Evolutionary conservation across 345 rosid genomes (phyloP).

Genomic region (Orychophragmus violaceus): DNA sequence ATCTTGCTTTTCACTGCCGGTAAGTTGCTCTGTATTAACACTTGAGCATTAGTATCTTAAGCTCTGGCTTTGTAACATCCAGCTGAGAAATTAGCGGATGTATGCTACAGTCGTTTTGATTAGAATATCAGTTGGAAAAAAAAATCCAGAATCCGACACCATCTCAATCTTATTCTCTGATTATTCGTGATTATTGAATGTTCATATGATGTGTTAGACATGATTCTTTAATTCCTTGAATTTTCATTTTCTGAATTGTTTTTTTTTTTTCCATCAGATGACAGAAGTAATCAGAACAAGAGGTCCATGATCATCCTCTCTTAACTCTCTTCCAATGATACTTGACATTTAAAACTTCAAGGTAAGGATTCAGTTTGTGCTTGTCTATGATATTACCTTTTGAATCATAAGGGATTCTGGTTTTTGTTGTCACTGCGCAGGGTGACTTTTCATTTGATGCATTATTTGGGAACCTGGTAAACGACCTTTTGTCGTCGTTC

Average conservation of each 20-base stretch:
- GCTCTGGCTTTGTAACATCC: conserved; percentile 1
- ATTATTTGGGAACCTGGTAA: too few relatives aligned
- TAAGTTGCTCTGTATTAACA: not conserved
- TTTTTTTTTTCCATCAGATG: conserved; percentile 47
- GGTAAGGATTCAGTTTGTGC: conserved; percentile 38
- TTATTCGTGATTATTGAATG: not conserved
- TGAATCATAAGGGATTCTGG: not conserved
- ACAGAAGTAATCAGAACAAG: conserved; percentile 44
- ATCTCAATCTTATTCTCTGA: not conserved
- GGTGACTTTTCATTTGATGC: too few relatives aligned
- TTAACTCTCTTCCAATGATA: conserved; percentile 59
- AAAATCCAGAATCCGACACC: not conserved
- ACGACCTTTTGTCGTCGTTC: too few relatives aligned
- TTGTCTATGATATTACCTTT: conserved; percentile 6
- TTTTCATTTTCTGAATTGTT: not conserved
- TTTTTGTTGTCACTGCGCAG: too few relatives aligned
- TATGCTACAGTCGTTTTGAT: not conserved
- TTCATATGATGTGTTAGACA: conserved; percentile 22
- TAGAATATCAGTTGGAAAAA: not conserved
- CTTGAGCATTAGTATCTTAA: not conserved
- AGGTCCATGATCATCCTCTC: conserved; percentile 54
- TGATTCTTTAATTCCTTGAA: too few relatives aligned
- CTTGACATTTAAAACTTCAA: conserved; percentile 88
- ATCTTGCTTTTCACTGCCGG: too few relatives aligned
- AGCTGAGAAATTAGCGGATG: conserved; percentile 2